A percentile compares a stretch with the other conserved stretches of the same genome.
phyloP scores from a whole-genome alignment of 2,329 filamentous ascomycete species.

The Coleophoma crateriformis region DNA sequence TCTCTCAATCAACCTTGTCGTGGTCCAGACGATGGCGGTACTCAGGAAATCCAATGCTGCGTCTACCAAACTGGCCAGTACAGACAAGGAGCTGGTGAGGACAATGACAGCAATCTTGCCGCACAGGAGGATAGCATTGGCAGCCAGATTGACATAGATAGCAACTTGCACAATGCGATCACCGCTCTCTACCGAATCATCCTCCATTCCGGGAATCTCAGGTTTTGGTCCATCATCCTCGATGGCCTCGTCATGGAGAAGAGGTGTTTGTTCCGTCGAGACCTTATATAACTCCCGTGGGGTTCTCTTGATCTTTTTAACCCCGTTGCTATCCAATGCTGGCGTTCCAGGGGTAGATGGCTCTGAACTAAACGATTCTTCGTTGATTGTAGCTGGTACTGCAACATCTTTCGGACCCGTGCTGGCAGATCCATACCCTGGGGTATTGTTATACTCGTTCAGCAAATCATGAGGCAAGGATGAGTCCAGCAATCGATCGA shows the following conservation, averaged over 20 bases:
- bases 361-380: constrained; percentile 45
- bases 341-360: constrained; percentile 8
- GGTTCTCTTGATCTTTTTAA: constrained; percentile 18
- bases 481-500: constrained; percentile 84
- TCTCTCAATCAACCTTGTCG: constrained; percentile 49
- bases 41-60: constrained; percentile 55
- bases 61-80: constrained; percentile 57
- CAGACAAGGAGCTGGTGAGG: constrained; percentile 51
- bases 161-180: constrained; percentile 77
- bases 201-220: constrained; percentile 64
- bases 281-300: constrained; percentile 51
- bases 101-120: constrained; percentile 51
- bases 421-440: constrained; percentile 7
- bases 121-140: constrained; percentile 49
- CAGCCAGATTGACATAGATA: constrained; percentile 67
- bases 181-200: constrained; percentile 68
- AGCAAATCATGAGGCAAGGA: constrained; percentile 88
- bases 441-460: constrained; percentile 71
- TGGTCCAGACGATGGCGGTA: constrained; percentile 55
- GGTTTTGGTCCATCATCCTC: constrained; percentile 39
- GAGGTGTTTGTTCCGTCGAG: constrained; percentile 59
- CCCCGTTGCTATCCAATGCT: not conserved
- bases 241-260: constrained; percentile 42
- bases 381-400: constrained; percentile 70
- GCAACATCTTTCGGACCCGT: constrained; percentile 47